Evolutionary conservation across 2,329 filamentous ascomycete species (phyloP).

Genomic region (Tolypocladium cylindrosporum): DNA sequence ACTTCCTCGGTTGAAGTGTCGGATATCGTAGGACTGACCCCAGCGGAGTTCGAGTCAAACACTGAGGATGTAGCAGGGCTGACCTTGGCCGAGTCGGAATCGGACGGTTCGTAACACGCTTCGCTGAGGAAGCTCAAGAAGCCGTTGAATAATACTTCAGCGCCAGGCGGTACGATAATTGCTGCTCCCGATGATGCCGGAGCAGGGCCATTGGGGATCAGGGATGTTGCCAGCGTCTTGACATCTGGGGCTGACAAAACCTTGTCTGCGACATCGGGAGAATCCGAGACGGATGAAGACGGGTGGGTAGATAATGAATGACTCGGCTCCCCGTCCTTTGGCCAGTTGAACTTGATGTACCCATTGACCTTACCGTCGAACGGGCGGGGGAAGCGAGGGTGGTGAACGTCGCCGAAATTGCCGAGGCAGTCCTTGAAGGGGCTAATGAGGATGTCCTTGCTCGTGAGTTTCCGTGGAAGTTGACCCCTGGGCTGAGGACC

Average conservation of each 20-base stretch:
- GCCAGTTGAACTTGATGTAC: constrained; percentile 28
- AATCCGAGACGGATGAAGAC: background rate
- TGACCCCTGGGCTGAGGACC: constrained; percentile 3
- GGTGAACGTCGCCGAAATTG: constrained; percentile 12
- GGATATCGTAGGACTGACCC: background rate
- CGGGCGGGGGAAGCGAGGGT: constrained; percentile 18
- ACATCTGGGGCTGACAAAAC: background rate
- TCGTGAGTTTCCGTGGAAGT: constrained; percentile 3
- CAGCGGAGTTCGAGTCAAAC: background rate
- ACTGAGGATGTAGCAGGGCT: background rate
- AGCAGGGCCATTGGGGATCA: background rate
- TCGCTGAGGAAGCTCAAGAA: background rate
- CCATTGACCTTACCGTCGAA: constrained; percentile 24
- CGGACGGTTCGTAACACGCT: background rate
- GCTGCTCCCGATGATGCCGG: background rate
- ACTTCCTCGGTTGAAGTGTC: background rate
- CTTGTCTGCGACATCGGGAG: constrained; percentile 1
- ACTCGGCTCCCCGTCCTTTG: constrained; percentile 5
- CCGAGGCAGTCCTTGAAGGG: constrained; percentile 22
- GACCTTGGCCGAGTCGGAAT: background rate
- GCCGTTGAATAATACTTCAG: background rate
- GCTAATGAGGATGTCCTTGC: constrained; percentile 11
- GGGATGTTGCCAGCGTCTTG: background rate
- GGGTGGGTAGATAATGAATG: background rate
- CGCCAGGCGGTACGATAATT: background rate